Conservation (phyloP, 371 early-diverging fungal species). For the Mucor saturninus region DNA sequence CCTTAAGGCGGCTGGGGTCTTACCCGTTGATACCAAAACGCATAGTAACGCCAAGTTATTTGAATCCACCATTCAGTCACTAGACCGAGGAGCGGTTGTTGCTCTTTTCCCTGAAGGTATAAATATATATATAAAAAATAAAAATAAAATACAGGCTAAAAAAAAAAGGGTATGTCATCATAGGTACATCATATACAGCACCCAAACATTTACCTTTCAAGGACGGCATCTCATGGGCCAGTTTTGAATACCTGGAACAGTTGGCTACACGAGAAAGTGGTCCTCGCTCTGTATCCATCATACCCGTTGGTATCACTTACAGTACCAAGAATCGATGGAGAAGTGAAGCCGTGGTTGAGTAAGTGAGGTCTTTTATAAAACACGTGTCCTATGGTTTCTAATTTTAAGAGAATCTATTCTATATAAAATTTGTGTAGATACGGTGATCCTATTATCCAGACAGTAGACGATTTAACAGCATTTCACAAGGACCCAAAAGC, state of each 20-base stretch:
- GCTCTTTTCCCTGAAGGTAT: slow-evolving; percentile 67
- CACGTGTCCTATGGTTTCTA: background rate
- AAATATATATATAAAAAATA: background rate
- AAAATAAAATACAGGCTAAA: background rate
- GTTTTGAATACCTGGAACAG: slow-evolving; percentile 47
- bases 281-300: slow-evolving; percentile 29
- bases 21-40: slow-evolving; percentile 62
- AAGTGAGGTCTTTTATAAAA: slow-evolving; percentile 23
- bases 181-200: slow-evolving; percentile 63
- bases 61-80: slow-evolving; percentile 52
- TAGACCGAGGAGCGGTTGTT: slow-evolving; percentile 54
- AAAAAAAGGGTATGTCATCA: background rate
- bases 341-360: slow-evolving; percentile 58
- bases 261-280: slow-evolving; percentile 22
- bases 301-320: slow-evolving; percentile 62
- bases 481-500: slow-evolving; percentile 48
- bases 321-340: slow-evolving; percentile 63
- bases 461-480: slow-evolving; percentile 35
- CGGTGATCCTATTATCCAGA: slow-evolving; percentile 52
- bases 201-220: slow-evolving; percentile 58
- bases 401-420: background rate
- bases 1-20: slow-evolving; percentile 51
- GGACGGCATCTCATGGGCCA: slow-evolving; percentile 62
- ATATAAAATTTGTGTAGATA: no score
- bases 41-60: slow-evolving; percentile 60